phyloP scores from a whole-genome alignment of 352 stramenopile species.

The Pythium biforme region DNA sequence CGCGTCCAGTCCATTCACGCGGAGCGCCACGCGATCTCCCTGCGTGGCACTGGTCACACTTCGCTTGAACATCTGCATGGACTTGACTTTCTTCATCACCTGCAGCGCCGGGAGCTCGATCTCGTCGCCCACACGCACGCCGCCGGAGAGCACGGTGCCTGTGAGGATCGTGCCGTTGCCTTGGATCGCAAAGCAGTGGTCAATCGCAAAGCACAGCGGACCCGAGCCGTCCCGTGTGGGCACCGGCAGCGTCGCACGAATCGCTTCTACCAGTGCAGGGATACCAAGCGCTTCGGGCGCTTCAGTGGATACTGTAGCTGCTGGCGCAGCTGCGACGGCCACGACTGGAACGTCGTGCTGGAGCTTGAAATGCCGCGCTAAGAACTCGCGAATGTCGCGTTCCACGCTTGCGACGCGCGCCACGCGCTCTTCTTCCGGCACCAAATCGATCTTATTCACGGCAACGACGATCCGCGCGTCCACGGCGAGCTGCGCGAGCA shows the following conservation, averaged over 20 bases:
- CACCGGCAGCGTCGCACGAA: constrained; percentile 35
- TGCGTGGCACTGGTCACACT: constrained; percentile 77
- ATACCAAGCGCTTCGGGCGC: constrained; percentile 48
- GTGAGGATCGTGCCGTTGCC: constrained; percentile 98
- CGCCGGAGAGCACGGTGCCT: constrained; percentile 90
- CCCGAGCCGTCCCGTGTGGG: constrained; percentile 44
- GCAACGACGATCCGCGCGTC: constrained; percentile 89
- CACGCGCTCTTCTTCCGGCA: constrained; percentile 68
- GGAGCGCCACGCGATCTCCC: constrained; percentile 96
- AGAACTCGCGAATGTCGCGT: constrained; percentile 59
- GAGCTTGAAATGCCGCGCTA: constrained; percentile 43
- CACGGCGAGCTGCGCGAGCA: constrained; percentile 93
- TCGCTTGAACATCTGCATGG: constrained; percentile 97
- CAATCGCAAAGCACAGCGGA: constrained; percentile 93
- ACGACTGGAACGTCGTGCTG: constrained; percentile 85
- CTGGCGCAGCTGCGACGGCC: constrained; percentile 61
- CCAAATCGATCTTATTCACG: constrained; percentile 98
- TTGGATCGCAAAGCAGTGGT: constrained; percentile 98
- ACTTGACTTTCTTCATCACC: constrained; percentile 95
- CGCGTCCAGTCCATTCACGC: constrained; percentile 77
- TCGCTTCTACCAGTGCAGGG: constrained; percentile 52
- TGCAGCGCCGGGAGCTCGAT: constrained; percentile 91
- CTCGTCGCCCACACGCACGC: constrained; percentile 86
- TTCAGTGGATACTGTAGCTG: constrained; percentile 18
- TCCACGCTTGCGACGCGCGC: constrained; percentile 60